Conservation (phyloP, 2,329 filamentous ascomycete species). For the Pyrenophora tritici-repentis region DNA sequence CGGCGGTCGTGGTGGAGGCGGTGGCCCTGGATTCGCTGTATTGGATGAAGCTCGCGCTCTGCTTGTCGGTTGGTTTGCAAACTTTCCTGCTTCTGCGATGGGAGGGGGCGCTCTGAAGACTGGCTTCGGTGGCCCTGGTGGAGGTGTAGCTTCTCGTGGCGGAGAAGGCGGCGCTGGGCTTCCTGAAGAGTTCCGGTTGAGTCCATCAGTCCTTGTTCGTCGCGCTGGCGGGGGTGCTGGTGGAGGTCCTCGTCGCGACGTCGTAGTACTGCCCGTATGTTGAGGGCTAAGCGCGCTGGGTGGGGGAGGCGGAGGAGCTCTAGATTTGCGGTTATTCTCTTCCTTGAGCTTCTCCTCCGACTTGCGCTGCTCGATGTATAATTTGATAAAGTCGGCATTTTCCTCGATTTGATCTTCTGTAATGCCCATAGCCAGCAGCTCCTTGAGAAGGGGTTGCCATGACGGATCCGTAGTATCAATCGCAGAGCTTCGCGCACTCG, state of each 20-base stretch:
- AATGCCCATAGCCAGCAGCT: constrained; percentile 68
- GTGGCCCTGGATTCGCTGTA: constrained; percentile 62
- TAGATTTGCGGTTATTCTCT: constrained; percentile 56
- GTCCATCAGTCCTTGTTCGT: constrained; percentile 49
- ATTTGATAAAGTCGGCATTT: constrained; percentile 70
- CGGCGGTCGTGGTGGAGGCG: constrained; percentile 64
- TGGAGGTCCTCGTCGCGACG: constrained; percentile 64
- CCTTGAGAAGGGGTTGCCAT: constrained; percentile 64
- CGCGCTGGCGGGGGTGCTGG: constrained; percentile 63
- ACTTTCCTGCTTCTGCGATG: constrained; percentile 87
- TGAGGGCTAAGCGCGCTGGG: constrained; percentile 63
- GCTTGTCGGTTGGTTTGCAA: constrained; percentile 61
- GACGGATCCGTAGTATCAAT: constrained; percentile 67
- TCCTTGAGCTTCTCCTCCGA: constrained; percentile 54
- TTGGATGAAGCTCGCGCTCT: constrained; percentile 57
- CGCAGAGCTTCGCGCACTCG: constrained; percentile 49
- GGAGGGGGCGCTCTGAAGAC: constrained; percentile 86
- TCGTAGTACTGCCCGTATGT: constrained; percentile 57
- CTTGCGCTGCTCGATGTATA: constrained; percentile 68
- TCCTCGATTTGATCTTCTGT: constrained; percentile 70
- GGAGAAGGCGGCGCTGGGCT: constrained; percentile 65
- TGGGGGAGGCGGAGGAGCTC: constrained; percentile 68
- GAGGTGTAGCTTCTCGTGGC: constrained; percentile 74
- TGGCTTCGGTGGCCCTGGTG: constrained; percentile 62
- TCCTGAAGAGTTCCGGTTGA: constrained; percentile 53